Base-by-base conservation (phyloP, 1,284 basidiomycete genomes). In the Pseudozyma sp. region DNA sequence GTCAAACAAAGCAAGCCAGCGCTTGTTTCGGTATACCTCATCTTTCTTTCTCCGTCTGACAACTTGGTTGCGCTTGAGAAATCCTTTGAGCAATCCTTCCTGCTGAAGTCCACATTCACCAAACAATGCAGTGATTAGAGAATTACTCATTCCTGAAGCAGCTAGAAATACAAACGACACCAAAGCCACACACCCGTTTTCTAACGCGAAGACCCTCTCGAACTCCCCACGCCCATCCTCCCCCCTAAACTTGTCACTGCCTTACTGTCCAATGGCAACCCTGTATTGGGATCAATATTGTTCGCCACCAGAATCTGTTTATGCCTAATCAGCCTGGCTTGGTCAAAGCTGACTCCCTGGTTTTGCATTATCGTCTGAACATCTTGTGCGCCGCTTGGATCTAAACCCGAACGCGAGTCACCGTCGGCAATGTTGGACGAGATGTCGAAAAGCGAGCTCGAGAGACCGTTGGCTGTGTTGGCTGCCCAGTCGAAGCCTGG, bases 281-380 rank as follows among this genome's bases (percentile, higher is more conserved):
- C 83, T 14, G 82, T 84, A 3, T 59, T 63, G 0, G 83, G 83
- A 53, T 84, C 83, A 49, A 84, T 75, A 49, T 79, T 79, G 56
- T 84, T 74, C 39, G 58, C 45, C 8, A 52, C 51, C 25, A 84
- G 50, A 34, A 77, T 61, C 52, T 74, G 66, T 40, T 78, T 66
- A 36, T 83, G 82, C 19, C 80, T 53, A n/a, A 78, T 77, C 31
- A 84, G 55, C 12, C 83, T 56, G 6, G 83, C 83, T 48, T 82
- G 74, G 42, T 84, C 83, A 40, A 84, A 84, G 5, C 58, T 59
- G 8, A 84, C 66, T 10, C 67, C 61, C 5, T 79, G 68, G 3
- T 31, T 61, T 19, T 66, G 44, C 82, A 84, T 84, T 51, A 84
- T 70, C 1, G 57, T 60, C 31, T 81, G 76, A 5, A 84, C 60